A percentile compares a stretch with the other conserved stretches of the same genome.
Conservation (phyloP, 805 yeast species). For the Candida methanosorbosa region DNA sequence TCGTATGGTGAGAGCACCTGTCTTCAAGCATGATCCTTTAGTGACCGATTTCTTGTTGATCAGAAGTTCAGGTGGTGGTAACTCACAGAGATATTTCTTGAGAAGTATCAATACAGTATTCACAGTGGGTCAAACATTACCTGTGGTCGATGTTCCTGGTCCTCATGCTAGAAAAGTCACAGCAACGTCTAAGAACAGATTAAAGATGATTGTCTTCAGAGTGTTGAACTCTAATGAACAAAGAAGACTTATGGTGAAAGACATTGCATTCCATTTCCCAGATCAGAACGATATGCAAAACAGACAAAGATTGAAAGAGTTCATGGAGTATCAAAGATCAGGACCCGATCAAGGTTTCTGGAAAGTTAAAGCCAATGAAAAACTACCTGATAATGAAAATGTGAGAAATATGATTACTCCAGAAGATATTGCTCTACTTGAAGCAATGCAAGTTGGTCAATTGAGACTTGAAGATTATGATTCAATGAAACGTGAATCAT, state of each 20-base stretch:
- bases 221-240: constrained; percentile 69
- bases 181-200: constrained; percentile 80
- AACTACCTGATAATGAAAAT: constrained; percentile 66
- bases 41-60: constrained; percentile 77
- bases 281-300: constrained; percentile 97
- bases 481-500: constrained; percentile 34
- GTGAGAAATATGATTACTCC: constrained; percentile 82
- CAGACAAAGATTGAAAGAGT: constrained; percentile 89
- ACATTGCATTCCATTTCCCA: constrained; percentile 87
- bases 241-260: constrained; percentile 73
- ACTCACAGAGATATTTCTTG: constrained; percentile 53
- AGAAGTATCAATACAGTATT: constrained; percentile 65
- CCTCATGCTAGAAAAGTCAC: constrained; percentile 97
- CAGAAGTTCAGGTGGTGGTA: constrained; percentile 75
- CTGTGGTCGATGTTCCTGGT: constrained; percentile 93
- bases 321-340: constrained; percentile 92
- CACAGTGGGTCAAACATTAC: constrained; percentile 87
- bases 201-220: constrained; percentile 89
- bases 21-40: constrained; percentile 75
- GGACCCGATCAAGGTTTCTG: constrained; percentile 94
- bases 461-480: constrained; percentile 79
- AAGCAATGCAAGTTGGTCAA: constrained; percentile 91
- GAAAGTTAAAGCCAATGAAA: constrained; percentile 69
- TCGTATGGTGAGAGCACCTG: constrained; percentile 86
- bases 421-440: constrained; percentile 80